Evolutionary conservation across 2,329 filamentous ascomycete genomes (phyloP).

Genomic region (Orbilia brochopaga): DNA sequence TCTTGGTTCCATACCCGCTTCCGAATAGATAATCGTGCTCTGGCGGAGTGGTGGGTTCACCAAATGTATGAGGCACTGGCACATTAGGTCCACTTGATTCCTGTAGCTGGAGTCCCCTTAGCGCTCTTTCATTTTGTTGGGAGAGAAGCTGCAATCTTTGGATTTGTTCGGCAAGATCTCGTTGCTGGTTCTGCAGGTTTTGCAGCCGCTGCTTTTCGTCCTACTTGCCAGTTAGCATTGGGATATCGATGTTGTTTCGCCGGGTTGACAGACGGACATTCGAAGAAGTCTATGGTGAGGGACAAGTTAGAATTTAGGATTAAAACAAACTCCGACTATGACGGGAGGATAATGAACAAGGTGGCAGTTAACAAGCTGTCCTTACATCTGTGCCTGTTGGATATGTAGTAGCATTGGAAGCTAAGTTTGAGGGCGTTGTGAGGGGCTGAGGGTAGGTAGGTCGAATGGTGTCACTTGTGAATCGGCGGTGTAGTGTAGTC

Average conservation of each 20-base stretch:
- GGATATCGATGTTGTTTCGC: neutral
- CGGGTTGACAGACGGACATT: slow-evolving; percentile 11
- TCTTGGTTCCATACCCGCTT: slow-evolving; percentile 62
- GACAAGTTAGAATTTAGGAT: neutral
- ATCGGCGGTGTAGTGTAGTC: slow-evolving; percentile 48
- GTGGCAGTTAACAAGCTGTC: neutral
- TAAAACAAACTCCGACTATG: neutral
- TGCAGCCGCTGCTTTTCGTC: slow-evolving; percentile 41
- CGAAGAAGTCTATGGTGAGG: neutral
- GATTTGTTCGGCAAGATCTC: slow-evolving; percentile 89
- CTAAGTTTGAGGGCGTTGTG: slow-evolving; percentile 13
- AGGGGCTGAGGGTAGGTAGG: slow-evolving; percentile 33
- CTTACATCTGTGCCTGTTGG: slow-evolving; percentile 29
- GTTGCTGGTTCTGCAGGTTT: slow-evolving; percentile 67
- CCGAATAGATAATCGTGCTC: slow-evolving; percentile 62
- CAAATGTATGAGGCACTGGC: slow-evolving; percentile 65
- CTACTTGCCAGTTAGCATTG: slow-evolving; percentile 18
- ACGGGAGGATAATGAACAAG: neutral
- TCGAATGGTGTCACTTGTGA: slow-evolving; percentile 42
- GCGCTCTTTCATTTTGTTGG: slow-evolving; percentile 77
- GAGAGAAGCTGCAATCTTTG: slow-evolving; percentile 85
- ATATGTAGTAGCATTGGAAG: slow-evolving; percentile 11
- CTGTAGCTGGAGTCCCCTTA: slow-evolving; percentile 34
- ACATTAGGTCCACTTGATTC: slow-evolving; percentile 21
- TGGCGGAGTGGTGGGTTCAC: slow-evolving; percentile 93